Conservation (phyloP, 768 basidiomycete genomes). For the Xerocomus spinulosus region DNA sequence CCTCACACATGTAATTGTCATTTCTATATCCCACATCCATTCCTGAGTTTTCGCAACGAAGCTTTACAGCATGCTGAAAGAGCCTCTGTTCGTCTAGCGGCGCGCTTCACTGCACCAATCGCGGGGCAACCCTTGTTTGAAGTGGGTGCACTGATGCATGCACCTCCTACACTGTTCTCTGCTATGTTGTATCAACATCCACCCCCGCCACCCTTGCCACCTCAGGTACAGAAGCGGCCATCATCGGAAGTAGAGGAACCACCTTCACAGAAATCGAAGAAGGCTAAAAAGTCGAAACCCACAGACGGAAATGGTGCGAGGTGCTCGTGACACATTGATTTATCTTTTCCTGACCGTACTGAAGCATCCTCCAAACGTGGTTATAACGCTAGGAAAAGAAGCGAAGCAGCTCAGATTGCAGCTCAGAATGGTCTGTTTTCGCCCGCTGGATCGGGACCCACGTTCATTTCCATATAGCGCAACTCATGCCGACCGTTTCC, state of each 20-base stretch:
- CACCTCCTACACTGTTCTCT: constrained; percentile 24
- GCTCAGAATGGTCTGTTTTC: constrained; percentile 54
- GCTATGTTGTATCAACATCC: constrained; percentile 24
- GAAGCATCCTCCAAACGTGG: constrained; percentile 54
- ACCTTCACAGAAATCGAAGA: constrained; percentile 44
- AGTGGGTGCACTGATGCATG: constrained; percentile 31
- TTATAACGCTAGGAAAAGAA: constrained; percentile 68
- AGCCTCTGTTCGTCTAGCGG: constrained; percentile 55
- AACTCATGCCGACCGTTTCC: constrained; percentile 43
- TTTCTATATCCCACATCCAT: constrained; percentile 18
- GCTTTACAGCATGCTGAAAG: constrained; percentile 53
- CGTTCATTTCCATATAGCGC: constrained; percentile 32
- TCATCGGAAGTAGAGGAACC: constrained; percentile 38
- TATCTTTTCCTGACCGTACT: constrained; percentile 12
- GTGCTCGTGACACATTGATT: constrained; percentile 1
- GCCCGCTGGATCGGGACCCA: constrained; percentile 9
- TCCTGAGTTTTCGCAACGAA: constrained; percentile 27
- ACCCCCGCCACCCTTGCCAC: constrained; percentile 26
- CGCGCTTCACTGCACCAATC: constrained; percentile 41
- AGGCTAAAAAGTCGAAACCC: constrained; percentile 38
- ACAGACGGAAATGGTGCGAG: constrained; percentile 33
- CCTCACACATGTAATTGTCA: constrained; percentile 31
- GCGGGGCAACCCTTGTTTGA: constrained; percentile 30
- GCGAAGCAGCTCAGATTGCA: constrained; percentile 60
- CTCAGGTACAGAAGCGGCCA: constrained; percentile 34